Evolutionary conservation across 176 grass and related monocot genomes (phyloP).

Genomic region (Neostapfia colusana): DNA sequence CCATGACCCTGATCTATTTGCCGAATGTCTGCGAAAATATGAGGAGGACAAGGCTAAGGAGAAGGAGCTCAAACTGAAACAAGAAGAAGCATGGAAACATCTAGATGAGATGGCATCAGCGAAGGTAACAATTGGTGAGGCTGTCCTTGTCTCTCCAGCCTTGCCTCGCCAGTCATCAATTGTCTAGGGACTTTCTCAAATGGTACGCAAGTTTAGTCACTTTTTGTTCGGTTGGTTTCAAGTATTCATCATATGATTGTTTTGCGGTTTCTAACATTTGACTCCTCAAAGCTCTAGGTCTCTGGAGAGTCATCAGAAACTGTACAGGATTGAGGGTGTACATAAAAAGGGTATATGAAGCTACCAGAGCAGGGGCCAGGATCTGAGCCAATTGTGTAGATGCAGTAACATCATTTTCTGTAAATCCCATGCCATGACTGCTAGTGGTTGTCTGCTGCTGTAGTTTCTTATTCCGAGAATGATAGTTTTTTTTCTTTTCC

Average conservation of each 20-base stretch:
- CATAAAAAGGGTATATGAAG: conserved; percentile 31
- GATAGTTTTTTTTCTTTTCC: background rate
- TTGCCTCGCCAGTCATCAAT: conserved; percentile 19
- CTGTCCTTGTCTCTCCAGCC: conserved; percentile 41
- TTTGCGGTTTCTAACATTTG: background rate
- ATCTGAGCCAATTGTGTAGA: conserved; percentile 14
- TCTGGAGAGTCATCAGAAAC: background rate
- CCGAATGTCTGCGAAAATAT: conserved; percentile 32
- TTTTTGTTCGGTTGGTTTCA: background rate
- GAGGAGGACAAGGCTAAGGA: conserved; percentile 38
- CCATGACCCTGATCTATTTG: conserved; percentile 30
- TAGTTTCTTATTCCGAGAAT: background rate
- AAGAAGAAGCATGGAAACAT: conserved; percentile 41
- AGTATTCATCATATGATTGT: background rate
- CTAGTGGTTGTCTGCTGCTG: background rate
- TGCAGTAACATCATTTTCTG: conserved; percentile 9
- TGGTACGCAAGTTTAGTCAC: conserved; percentile 3
- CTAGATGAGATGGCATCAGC: conserved; percentile 46
- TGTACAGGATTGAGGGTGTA: conserved; percentile 45
- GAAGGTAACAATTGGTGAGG: conserved; percentile 30
- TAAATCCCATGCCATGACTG: conserved; percentile 25
- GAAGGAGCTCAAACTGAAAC: conserved; percentile 35
- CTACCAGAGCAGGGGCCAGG: background rate
- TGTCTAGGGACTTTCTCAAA: conserved; percentile 15
- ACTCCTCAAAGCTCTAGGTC: background rate